Base-by-base conservation (phyloP, 2,329 filamentous ascomycete species). In the Xylaria sp. region DNA sequence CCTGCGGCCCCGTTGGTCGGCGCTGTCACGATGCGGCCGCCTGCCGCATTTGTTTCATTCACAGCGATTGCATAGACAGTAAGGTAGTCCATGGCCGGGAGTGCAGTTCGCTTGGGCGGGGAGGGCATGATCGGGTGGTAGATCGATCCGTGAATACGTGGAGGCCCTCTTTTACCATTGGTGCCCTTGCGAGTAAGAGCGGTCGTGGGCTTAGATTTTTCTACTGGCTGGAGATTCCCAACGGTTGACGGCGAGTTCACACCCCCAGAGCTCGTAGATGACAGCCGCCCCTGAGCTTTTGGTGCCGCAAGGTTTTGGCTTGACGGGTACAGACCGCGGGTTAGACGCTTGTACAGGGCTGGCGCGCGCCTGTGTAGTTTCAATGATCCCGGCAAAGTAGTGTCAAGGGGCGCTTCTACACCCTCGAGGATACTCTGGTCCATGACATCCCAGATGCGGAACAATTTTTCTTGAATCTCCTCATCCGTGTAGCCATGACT, bases 41-140 rank as follows among this genome's bases (percentile, higher is more conserved):
- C 81, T 0, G 77, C 79, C 2, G 81, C 81, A 57, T 83, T 83
- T n/a, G 81, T 83, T 69, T 83, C 81, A 64, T 83, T 83, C 23
- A 83, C 81, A 0, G 81, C 81, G 19, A 83, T 83, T 38, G 81
- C 81, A 60, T 83, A 83, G 0, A 82, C 80, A 1, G 78, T 78
- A 8, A 83, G 68, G 56, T 83, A 80, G 58, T 83, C 81, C 79
- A 83, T 82, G 3, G 79, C 79, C 3, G 80, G 79, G 57, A 83
- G 80, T 0, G 79, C 76, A 3, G 80, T 82, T 7, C 81, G 78
- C 1, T 80, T 79, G 1, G 70, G 67, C 1, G 80, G 81, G 1
- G 79, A 78, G 1, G 81, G 81, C 55, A 77, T 69, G 44, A 83
- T 76, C 4, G 80, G 80, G 43, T 83, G 81, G 40, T 77, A 73